A percentile compares a stretch with the other conserved stretches of the same genome.
Evolutionary conservation across 129 eudicot genomes (phyloP).

Genomic region (Smallanthus sonchifolius): DNA sequence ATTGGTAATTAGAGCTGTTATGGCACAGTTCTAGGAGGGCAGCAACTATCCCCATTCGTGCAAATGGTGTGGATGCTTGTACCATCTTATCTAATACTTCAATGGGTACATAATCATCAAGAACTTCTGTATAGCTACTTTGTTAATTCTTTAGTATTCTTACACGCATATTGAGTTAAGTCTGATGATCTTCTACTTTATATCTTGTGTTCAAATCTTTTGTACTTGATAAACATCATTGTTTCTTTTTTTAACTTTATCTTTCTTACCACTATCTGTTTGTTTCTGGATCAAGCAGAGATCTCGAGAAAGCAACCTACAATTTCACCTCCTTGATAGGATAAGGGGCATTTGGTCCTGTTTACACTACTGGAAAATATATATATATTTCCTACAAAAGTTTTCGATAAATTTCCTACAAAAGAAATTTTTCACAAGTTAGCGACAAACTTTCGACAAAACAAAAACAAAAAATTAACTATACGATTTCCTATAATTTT

Average conservation of each 20-base stretch:
- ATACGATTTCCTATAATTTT: no score
- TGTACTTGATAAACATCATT: neutral
- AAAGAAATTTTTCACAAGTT: no score
- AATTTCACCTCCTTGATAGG: slow-evolving; percentile 92
- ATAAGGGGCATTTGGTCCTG: slow-evolving; percentile 91
- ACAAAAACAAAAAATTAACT: no score
- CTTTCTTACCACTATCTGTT: neutral
- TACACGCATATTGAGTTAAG: slow-evolving; percentile 55
- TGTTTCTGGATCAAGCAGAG: slow-evolving; percentile 47
- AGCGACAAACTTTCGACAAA: no score
- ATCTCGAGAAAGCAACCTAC: slow-evolving; percentile 78
- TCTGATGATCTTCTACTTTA: neutral
- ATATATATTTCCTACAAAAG: no score
- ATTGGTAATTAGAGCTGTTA: slow-evolving; percentile 74
- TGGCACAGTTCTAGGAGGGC: slow-evolving; percentile 90
- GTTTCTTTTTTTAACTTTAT: neutral
- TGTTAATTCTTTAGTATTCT: slow-evolving; percentile 75
- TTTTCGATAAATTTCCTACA: no score
- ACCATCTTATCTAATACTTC: slow-evolving; percentile 74
- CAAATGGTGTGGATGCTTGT: slow-evolving; percentile 80
- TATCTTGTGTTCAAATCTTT: neutral
- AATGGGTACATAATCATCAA: slow-evolving; percentile 68
- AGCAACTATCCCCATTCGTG: slow-evolving; percentile 65
- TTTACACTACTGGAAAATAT: no score
- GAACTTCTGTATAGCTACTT: slow-evolving; percentile 52